These are phyloP conservation scores for Solidago caesia DNA, from an alignment of 129 eudicot species.

Conservation along the genomic window DNA sequence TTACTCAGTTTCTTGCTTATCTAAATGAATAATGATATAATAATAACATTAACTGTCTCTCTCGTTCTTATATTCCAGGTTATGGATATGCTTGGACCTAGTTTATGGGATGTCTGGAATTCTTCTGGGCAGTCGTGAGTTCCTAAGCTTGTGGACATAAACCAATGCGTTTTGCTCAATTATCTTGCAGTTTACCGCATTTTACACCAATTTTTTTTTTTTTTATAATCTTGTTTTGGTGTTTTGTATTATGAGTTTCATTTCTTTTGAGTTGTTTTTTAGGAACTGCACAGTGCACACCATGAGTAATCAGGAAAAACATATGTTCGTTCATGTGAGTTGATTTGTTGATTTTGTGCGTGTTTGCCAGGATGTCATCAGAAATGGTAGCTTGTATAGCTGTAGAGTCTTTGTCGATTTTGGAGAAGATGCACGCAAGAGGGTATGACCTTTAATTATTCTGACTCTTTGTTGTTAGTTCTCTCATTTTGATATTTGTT, in stretches of 20 bases:
- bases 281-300: background rate
- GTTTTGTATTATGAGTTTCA: background rate
- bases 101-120: constrained; percentile 94
- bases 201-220: background rate
- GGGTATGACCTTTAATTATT: background rate
- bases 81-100: constrained; percentile 91
- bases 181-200: constrained; percentile 13
- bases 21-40: constrained; percentile 39
- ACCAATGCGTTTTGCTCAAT: background rate
- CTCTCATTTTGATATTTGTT: background rate
- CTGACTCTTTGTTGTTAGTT: constrained; percentile 4
- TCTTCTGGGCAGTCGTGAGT: constrained; percentile 79
- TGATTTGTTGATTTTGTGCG: constrained; percentile 1
- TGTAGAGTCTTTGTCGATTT: constrained; percentile 33
- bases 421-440: constrained; percentile 34
- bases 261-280: constrained; percentile 5
- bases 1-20: constrained; percentile 8
- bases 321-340: constrained; percentile 15
- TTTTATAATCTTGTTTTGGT: background rate
- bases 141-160: constrained; percentile 15
- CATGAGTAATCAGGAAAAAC: background rate
- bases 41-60: background rate
- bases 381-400: constrained; percentile 39
- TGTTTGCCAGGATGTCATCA: constrained; percentile 27
- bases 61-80: constrained; percentile 40